Evolutionary conservation across 148 eudicot genomes (phyloP), one percentile per base, ranked within the genome.

Genomic region (Gaultheria prostrata): DNA sequence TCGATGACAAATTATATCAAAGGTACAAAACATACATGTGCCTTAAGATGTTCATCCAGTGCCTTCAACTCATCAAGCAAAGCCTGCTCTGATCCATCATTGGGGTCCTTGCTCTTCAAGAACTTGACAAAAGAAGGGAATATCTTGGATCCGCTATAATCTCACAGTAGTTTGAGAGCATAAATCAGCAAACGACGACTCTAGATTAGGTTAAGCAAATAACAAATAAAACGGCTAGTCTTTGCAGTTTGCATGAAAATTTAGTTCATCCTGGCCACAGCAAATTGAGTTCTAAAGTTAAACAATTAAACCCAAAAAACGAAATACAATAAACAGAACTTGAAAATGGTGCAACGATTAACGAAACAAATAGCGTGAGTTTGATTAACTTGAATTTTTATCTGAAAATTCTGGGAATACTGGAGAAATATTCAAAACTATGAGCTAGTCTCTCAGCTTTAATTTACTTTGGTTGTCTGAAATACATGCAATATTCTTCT

Each of bases 101-200:
- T 88, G 12, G 93, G 87, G 87, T 95, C 96, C 87, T 95, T 94
- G 94, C 98, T 95, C 92, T 88, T 92, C 89, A 94, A 83, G 80
- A 95, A 95, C 53, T 82, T 85, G 67, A 91, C 88, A 79, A 95
- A 95, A 12, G 91, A 81, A 6, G 96, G 76, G 28, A 92, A 91
- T 85, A 94, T 87, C 71, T 95, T 94, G 77, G 96, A 93, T 4
- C 98, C 96, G 81, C 98, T 95, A 70, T 78, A 86, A 69, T 39
- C 43, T 32, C 74, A 45, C 43, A 84, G 51, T 57, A 76, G 21
- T 45, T 72, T 11, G 21, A 49, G 28, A 78, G 48, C 15, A 78
- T 43, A 33, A 50, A 21, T 45, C 51, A 50, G 65, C 53, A 43
- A 76, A 20, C 7, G 65, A 46, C 54, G 30, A 50, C 30, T 43